Conservation (phyloP, 73 alveolate genomes). For the Effrenium voratum region DNA sequence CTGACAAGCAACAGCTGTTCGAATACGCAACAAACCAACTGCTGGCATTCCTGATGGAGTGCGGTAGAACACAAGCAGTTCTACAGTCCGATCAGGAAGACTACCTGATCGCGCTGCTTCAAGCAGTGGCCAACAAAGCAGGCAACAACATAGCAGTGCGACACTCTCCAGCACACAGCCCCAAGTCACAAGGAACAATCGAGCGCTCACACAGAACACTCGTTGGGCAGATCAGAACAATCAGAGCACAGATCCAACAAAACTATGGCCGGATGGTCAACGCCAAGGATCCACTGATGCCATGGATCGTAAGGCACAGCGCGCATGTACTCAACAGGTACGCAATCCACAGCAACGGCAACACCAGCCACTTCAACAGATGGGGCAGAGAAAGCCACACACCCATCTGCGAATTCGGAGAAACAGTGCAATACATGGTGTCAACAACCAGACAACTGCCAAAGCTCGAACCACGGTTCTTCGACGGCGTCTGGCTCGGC, state of each 20-base stretch:
- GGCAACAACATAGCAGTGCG: not conserved
- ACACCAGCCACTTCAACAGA: not conserved
- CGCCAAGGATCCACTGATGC: not conserved
- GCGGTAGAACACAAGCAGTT: not conserved
- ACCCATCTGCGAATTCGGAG: constrained; percentile 14
- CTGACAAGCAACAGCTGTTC: not conserved
- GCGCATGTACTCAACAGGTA: constrained; percentile 20
- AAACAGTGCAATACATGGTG: not conserved
- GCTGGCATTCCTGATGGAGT: not conserved
- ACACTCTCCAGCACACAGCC: not conserved
- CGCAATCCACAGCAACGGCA: not conserved
- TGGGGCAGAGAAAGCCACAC: not conserved
- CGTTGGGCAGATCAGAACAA: not conserved
- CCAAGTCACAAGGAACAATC: not conserved
- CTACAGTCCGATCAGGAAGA: constrained; percentile 12
- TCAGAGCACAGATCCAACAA: not conserved
- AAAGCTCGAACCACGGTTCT: constrained; percentile 33
- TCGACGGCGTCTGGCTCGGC: constrained; percentile 34
- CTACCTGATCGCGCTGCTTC: not conserved
- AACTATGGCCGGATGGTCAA: not conserved
- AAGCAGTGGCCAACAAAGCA: not conserved
- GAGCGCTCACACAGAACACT: not conserved
- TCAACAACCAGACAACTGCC: constrained; percentile 5
- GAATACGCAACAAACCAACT: not conserved
- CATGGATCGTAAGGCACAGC: not conserved